Evolutionary conservation across 768 basidiomycete species (phyloP).

Genomic region (Pholiota molesta): DNA sequence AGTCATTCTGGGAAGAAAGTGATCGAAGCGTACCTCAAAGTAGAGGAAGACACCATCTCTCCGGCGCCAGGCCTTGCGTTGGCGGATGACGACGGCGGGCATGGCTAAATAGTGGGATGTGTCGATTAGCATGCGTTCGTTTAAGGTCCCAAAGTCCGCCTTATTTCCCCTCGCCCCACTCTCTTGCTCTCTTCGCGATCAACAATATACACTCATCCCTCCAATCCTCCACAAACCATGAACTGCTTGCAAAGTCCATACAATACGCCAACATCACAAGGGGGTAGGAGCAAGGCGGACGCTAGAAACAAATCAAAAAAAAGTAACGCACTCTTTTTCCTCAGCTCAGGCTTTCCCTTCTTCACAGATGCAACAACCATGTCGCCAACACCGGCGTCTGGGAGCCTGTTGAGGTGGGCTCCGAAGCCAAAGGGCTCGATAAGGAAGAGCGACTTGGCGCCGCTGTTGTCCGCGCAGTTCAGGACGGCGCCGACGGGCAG

Average conservation of each 20-base stretch:
- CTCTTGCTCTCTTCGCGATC: background rate
- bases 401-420: conserved; percentile 95
- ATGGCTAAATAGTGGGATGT: conserved; percentile 61
- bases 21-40: conserved; percentile 69
- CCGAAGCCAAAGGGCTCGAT: conserved; percentile 97
- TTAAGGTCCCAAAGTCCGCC: background rate
- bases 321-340: conserved; percentile 91
- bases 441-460: conserved; percentile 93
- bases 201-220: background rate
- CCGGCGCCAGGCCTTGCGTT: conserved; percentile 98
- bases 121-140: conserved; percentile 15
- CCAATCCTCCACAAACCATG: background rate
- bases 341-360: conserved; percentile 99
- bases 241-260: background rate
- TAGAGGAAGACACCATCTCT: conserved; percentile 99
- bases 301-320: background rate
- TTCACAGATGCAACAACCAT: conserved; percentile 98
- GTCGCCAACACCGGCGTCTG: conserved; percentile 93
- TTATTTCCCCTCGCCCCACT: background rate
- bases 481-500: conserved; percentile 93
- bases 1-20: background rate
- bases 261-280: background rate
- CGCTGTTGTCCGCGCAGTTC: conserved; percentile 99
- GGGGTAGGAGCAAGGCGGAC: background rate
- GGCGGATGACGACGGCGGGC: conserved; percentile 96